These are phyloP conservation scores for Porphyrellus sp. DNA, from an alignment of 1,284 basidiomycete species.

Conservation along the genomic window DNA sequence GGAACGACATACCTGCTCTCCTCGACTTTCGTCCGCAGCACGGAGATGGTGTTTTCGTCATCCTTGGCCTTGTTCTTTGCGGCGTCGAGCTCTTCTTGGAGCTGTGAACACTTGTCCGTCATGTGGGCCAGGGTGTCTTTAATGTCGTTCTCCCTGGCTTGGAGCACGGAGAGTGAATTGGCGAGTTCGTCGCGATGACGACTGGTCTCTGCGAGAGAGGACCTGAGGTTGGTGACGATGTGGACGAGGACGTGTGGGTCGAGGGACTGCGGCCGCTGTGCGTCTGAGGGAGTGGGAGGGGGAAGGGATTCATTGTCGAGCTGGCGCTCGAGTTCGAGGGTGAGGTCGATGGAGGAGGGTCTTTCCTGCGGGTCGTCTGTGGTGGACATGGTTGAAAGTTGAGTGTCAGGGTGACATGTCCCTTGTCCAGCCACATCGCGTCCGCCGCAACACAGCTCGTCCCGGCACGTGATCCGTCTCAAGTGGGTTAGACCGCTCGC, in stretches of 20 bases:
- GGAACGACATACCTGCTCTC: slow-evolving; percentile 66
- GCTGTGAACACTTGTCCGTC: slow-evolving; percentile 58
- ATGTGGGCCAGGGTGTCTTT: slow-evolving; percentile 59
- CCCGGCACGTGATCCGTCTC: slow-evolving; percentile 17
- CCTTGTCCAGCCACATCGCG: slow-evolving; percentile 6
- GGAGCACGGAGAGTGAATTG: slow-evolving; percentile 47
- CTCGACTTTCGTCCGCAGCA: slow-evolving; percentile 85
- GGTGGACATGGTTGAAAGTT: slow-evolving; percentile 24
- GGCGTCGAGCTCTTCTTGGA: slow-evolving; percentile 60
- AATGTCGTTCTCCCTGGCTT: slow-evolving; percentile 53
- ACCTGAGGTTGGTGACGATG: slow-evolving; percentile 64
- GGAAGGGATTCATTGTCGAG: slow-evolving; percentile 63
- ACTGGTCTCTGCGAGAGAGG: slow-evolving; percentile 56
- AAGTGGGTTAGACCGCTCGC: background rate
- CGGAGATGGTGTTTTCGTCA: slow-evolving; percentile 77
- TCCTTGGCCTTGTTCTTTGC: slow-evolving; percentile 63
- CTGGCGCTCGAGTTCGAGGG: slow-evolving; percentile 72
- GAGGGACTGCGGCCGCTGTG: slow-evolving; percentile 51
- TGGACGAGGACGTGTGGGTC: slow-evolving; percentile 74
- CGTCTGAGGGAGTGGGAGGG: slow-evolving; percentile 36
- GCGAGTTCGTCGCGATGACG: slow-evolving; percentile 66
- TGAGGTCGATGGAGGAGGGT: slow-evolving; percentile 70
- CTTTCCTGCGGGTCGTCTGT: slow-evolving; percentile 15
- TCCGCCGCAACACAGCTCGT: slow-evolving; percentile 7
- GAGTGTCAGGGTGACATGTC: background rate